Conservation (phyloP, 2,329 filamentous ascomycete genomes). For the Colletotrichum sp. region DNA sequence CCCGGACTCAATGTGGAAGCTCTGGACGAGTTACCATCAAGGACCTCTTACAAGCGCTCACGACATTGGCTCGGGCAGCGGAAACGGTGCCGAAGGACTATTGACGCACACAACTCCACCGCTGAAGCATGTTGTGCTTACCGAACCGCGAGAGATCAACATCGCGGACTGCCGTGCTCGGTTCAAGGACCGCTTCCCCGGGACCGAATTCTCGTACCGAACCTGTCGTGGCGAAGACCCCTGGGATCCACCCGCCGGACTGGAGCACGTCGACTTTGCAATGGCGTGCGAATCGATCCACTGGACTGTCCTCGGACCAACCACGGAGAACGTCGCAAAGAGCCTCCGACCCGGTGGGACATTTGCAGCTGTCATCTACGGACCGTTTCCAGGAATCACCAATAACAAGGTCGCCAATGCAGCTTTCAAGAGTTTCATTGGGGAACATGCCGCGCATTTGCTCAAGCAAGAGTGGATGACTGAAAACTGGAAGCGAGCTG, state of each 20-base stretch:
- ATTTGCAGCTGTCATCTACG: slow-evolving; percentile 8
- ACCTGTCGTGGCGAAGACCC: not conserved
- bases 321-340: not conserved
- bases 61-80: not conserved
- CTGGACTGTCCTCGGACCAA: not conserved
- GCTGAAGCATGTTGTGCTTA: not conserved
- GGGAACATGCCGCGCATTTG: not conserved
- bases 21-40: not conserved
- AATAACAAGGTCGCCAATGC: not conserved
- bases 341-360: not conserved
- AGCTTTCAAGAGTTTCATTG: not conserved
- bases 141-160: slow-evolving; percentile 1
- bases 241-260: not conserved
- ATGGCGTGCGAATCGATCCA: slow-evolving; percentile 10
- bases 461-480: not conserved
- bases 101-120: not conserved
- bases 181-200: not conserved
- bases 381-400: not conserved
- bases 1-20: slow-evolving; percentile 6
- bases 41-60: not conserved
- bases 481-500: slow-evolving; percentile 3
- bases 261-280: not conserved
- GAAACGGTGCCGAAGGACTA: not conserved
- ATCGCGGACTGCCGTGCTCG: not conserved
- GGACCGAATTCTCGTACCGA: not conserved